phyloP scores from a whole-genome alignment of 2,329 filamentous ascomycete species.

The Fusarium mangiferae region DNA sequence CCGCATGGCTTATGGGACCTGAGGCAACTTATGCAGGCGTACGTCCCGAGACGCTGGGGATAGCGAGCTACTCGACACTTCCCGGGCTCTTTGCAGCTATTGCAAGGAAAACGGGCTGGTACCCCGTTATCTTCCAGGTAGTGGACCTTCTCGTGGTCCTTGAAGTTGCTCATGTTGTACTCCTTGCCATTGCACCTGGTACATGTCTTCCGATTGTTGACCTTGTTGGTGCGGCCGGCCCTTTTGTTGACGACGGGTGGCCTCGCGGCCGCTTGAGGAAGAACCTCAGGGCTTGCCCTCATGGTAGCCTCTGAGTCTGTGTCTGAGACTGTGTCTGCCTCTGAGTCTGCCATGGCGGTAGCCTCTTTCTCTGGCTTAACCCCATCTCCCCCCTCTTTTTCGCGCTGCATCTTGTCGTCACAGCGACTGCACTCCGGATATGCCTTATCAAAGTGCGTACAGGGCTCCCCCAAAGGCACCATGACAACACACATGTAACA shows the following conservation, averaged over 20 bases:
- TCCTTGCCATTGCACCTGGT: background rate
- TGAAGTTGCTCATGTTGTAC: background rate
- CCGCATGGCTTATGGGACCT: background rate
- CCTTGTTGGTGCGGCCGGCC: background rate
- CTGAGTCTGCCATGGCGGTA: background rate
- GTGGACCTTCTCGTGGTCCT: slow-evolving; percentile 1
- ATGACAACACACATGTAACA: background rate
- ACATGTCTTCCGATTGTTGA: background rate
- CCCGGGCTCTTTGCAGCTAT: background rate
- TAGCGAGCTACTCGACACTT: background rate
- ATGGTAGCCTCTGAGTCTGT: no score
- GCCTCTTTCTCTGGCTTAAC: background rate
- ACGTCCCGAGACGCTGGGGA: background rate
- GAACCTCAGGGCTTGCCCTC: no score
- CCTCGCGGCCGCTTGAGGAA: no score
- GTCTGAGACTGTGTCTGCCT: no score
- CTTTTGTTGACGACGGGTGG: no score
- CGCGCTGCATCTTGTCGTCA: background rate
- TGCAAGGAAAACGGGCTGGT: background rate
- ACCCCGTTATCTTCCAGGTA: background rate
- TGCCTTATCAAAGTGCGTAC: no score
- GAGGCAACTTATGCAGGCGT: background rate
- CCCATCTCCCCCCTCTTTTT: background rate
- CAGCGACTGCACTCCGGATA: background rate
- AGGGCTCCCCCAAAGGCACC: no score